Percentiles rank a stretch among this genome's conserved stretches.
Conservation (phyloP, 208 protist species). For the Crithidia mellificae region DNA sequence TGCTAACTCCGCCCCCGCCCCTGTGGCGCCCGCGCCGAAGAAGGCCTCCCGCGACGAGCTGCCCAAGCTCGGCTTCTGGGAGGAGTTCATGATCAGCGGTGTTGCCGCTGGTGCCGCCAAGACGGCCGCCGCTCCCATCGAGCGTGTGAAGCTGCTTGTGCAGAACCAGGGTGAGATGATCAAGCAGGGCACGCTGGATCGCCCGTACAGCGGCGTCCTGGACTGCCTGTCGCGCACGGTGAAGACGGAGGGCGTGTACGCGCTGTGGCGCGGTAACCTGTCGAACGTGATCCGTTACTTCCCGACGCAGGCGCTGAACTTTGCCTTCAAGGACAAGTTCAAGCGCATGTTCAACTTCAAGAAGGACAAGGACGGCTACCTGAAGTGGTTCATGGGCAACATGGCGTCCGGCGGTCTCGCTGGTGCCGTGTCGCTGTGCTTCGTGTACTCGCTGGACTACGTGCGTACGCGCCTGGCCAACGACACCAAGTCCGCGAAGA, state of each 20-base stretch:
- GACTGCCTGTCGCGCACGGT: conserved; percentile 95
- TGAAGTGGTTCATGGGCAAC: conserved; percentile 92
- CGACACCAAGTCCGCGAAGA: conserved; percentile 89
- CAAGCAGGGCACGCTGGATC: conserved; percentile 74
- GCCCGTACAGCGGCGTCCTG: conserved; percentile 93
- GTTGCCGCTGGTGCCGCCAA: conserved; percentile 86
- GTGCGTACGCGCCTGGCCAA: conserved; percentile 96
- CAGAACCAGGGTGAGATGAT: conserved; percentile 92
- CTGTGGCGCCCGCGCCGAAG: conserved; percentile 18
- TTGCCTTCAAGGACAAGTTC: conserved; percentile 97
- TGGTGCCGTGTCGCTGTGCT: conserved; percentile 93
- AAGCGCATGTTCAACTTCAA: conserved; percentile 95
- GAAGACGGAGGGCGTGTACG: conserved; percentile 90
- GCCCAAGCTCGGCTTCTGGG: conserved; percentile 62
- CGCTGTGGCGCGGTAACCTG: conserved; percentile 98
- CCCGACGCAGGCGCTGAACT: conserved; percentile 98
- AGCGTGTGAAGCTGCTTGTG: conserved; percentile 96
- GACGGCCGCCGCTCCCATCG: conserved; percentile 94
- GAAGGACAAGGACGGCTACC: conserved; percentile 73
- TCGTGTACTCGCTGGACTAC: conserved; percentile 98
- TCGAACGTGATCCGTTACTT: conserved; percentile 98
- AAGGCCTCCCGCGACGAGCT: conserved; percentile 34
- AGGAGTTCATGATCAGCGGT: conserved; percentile 86
- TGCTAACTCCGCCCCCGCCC: conserved; percentile 28
- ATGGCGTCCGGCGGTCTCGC: conserved; percentile 96